phyloP scores from a whole-genome alignment of 371 early-diverging fungal genomes.

The Mucor racemosus region DNA sequence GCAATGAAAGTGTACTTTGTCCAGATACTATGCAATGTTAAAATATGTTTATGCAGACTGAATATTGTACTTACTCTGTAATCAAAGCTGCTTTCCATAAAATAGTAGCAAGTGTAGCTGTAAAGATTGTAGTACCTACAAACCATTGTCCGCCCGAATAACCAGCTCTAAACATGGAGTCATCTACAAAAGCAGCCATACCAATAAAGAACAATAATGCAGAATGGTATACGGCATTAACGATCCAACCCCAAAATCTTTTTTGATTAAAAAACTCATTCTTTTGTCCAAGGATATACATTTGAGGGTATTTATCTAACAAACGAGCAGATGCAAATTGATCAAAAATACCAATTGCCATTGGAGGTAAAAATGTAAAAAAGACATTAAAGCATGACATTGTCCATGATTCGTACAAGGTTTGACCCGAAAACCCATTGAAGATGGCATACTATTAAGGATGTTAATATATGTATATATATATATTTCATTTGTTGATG shows the following conservation, averaged over 20 bases:
- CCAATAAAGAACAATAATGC: conserved; percentile 64
- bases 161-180: conserved; percentile 64
- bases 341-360: conserved; percentile 92
- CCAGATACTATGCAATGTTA: conserved; percentile 62
- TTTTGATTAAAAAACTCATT: conserved; percentile 90
- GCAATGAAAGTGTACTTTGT: conserved; percentile 84
- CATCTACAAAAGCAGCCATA: conserved; percentile 64
- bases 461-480: too few relatives aligned
- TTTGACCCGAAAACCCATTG: conserved; percentile 91
- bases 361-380: conserved; percentile 88
- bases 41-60: not conserved
- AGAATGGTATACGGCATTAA: conserved; percentile 94
- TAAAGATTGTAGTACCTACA: conserved; percentile 78
- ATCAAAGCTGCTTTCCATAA: conserved; percentile 84
- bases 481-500: not conserved
- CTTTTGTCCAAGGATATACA: conserved; percentile 92
- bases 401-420: conserved; percentile 94
- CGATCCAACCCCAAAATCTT: conserved; percentile 95
- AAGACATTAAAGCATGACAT: conserved; percentile 89
- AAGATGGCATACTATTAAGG: conserved; percentile 73
- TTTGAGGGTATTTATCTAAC: conserved; percentile 95
- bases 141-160: conserved; percentile 78
- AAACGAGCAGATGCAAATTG: conserved; percentile 90
- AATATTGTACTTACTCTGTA: conserved; percentile 62
- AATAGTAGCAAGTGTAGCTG: conserved; percentile 78